Percentiles rank a stretch among this genome's conserved stretches.
Evolutionary conservation across 2,329 filamentous ascomycete genomes (phyloP).

Genomic region (Hymenoscyphus scutula): DNA sequence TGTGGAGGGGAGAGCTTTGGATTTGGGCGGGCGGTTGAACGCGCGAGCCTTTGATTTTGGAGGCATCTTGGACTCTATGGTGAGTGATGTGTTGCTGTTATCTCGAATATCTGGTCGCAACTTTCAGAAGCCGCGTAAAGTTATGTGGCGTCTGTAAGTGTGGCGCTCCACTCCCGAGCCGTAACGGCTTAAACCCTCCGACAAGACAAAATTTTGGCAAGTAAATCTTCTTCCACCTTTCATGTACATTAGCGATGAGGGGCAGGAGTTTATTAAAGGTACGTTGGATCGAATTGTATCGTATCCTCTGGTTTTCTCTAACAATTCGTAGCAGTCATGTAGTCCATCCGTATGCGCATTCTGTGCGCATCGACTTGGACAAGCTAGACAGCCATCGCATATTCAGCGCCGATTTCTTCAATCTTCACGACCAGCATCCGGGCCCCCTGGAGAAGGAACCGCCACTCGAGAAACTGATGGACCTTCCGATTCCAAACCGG

Average conservation of each 20-base stretch:
- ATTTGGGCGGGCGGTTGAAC: constrained; percentile 25
- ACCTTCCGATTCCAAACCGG: neutral
- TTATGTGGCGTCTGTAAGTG: neutral
- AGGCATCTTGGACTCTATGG: constrained; percentile 29
- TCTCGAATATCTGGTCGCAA: neutral
- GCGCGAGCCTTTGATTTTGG: constrained; percentile 34
- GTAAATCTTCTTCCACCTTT: neutral
- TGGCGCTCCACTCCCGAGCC: neutral
- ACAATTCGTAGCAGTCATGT: constrained; percentile 28
- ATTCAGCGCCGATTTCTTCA: constrained; percentile 35
- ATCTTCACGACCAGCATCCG: constrained; percentile 30
- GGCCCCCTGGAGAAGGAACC: constrained; percentile 27
- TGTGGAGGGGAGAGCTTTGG: too few species aligned
- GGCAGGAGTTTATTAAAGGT: constrained; percentile 34
- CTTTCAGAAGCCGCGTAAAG: neutral
- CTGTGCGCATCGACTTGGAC: constrained; percentile 35
- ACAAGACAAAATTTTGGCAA: neutral
- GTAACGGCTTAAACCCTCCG: neutral
- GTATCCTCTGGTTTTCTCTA: constrained; percentile 7
- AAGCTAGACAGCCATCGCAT: constrained; percentile 32
- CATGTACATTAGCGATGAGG: constrained; percentile 31
- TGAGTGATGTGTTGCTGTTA: neutral
- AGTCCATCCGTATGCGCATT: constrained; percentile 35
- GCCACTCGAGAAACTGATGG: constrained; percentile 16
- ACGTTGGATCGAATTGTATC: constrained; percentile 2